Percentiles rank a stretch among this genome's conserved stretches.
phyloP scores from a whole-genome alignment of 495 filamentous ascomycete genomes.

The Melanomma pulvis-pyrius region DNA sequence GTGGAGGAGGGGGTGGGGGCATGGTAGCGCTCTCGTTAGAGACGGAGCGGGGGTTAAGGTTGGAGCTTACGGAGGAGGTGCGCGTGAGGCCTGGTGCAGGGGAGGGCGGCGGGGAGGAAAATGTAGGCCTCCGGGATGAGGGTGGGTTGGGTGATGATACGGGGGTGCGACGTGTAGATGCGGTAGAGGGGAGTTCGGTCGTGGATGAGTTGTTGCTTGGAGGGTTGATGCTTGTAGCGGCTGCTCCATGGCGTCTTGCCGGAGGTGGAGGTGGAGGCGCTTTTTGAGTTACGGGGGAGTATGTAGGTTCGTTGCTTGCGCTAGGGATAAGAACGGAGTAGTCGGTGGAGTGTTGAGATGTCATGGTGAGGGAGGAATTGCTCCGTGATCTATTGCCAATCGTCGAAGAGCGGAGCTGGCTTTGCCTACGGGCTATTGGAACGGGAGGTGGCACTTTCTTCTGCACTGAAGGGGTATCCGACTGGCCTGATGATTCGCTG shows the following conservation, averaged over 20 bases:
- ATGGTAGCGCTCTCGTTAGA: slow-evolving; percentile 26
- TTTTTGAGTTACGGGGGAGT: slow-evolving; percentile 16
- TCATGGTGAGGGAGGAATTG: slow-evolving; percentile 39
- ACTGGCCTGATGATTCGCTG: neutral
- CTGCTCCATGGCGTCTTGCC: slow-evolving; percentile 31
- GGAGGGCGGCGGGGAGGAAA: slow-evolving; percentile 28
- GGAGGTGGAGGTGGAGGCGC: slow-evolving; percentile 41
- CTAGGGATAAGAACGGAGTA: slow-evolving; percentile 9
- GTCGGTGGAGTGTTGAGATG: slow-evolving; percentile 33
- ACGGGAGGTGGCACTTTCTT: slow-evolving; percentile 43
- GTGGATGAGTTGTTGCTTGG: slow-evolving; percentile 30
- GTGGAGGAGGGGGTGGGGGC: slow-evolving; percentile 43
- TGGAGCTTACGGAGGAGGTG: slow-evolving; percentile 19
- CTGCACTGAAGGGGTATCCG: slow-evolving; percentile 9
- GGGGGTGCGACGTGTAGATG: slow-evolving; percentile 12
- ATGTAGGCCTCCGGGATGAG: slow-evolving; percentile 17
- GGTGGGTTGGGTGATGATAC: slow-evolving; percentile 27
- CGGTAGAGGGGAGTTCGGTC: slow-evolving; percentile 22
- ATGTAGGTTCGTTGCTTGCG: slow-evolving; percentile 6
- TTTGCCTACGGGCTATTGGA: slow-evolving; percentile 41
- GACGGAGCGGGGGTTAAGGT: slow-evolving; percentile 14
- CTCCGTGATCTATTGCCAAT: slow-evolving; percentile 34
- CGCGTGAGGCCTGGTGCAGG: slow-evolving; percentile 20
- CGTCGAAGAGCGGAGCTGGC: slow-evolving; percentile 31
- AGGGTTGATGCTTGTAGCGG: slow-evolving; percentile 10